phyloP scores from a whole-genome alignment of 495 filamentous ascomycete species.

The Podospora pseudoanserina region DNA sequence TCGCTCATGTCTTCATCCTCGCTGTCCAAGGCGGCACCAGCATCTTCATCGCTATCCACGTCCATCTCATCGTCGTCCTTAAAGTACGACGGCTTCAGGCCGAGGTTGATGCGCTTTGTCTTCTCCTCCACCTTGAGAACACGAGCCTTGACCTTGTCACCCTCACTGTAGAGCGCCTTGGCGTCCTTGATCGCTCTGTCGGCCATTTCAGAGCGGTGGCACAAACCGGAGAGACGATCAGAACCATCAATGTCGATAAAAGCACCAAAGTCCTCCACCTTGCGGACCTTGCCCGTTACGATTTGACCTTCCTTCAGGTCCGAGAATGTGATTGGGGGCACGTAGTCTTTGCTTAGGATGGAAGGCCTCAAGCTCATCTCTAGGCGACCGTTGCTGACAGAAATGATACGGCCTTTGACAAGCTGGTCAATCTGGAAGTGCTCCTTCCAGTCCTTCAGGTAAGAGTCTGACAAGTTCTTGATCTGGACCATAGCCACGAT shows the following conservation, averaged over 20 bases:
- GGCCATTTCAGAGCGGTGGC: constrained; percentile 86
- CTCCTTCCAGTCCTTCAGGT: constrained; percentile 94
- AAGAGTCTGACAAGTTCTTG: constrained; percentile 83
- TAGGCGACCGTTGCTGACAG: constrained; percentile 66
- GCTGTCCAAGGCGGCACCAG: constrained; percentile 42
- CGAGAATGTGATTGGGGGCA: constrained; percentile 60
- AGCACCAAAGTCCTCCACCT: constrained; percentile 90
- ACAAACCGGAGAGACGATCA: constrained; percentile 82
- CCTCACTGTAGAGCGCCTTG: constrained; percentile 76
- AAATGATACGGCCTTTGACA: constrained; percentile 77
- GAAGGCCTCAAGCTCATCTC: constrained; percentile 87
- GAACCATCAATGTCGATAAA: constrained; percentile 88
- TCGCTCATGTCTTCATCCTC: constrained; percentile 50
- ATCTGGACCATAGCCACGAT: constrained; percentile 80
- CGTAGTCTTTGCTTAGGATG: constrained; percentile 73
- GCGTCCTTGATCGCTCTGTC: constrained; percentile 75
- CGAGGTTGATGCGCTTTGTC: constrained; percentile 75
- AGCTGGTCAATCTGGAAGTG: constrained; percentile 80
- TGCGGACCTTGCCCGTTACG: constrained; percentile 83
- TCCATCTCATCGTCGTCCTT: constrained; percentile 58
- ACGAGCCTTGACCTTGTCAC: constrained; percentile 87
- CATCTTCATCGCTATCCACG: constrained; percentile 50
- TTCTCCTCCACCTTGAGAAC: constrained; percentile 71
- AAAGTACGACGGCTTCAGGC: constrained; percentile 90
- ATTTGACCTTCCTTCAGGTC: constrained; percentile 75